Percentiles rank a stretch among this genome's conserved stretches.
These are phyloP conservation scores for Capsicum baccatum DNA, from an alignment of 257 asterid species.

Conservation along the genomic window DNA sequence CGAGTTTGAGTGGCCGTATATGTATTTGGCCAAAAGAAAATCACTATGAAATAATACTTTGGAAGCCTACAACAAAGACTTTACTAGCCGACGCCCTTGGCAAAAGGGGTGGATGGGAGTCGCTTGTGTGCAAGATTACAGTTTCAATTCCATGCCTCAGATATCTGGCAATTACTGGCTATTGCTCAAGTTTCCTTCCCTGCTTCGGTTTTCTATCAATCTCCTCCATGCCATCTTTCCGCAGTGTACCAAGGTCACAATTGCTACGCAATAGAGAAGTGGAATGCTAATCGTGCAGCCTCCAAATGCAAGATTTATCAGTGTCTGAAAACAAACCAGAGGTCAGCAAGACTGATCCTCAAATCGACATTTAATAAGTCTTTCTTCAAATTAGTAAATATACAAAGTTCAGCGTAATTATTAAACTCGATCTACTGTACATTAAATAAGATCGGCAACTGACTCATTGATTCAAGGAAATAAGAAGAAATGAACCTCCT, in stretches of 20 bases:
- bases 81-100: background rate
- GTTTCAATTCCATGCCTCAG: background rate
- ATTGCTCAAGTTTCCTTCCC: conserved; percentile 41
- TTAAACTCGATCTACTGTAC: background rate
- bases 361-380: background rate
- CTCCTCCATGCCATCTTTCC: conserved; percentile 77
- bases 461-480: background rate
- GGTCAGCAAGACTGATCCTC: conserved; percentile 29
- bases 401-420: background rate
- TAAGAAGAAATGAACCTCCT: background rate
- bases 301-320: conserved; percentile 74
- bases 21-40: background rate
- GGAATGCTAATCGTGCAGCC: conserved; percentile 91
- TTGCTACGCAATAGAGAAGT: conserved; percentile 62
- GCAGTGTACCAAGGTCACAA: conserved; percentile 60
- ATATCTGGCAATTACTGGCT: background rate
- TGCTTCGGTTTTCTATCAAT: conserved; percentile 55
- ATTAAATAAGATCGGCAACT: background rate
- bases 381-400: background rate
- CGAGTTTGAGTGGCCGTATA: background rate
- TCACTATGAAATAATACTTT: background rate
- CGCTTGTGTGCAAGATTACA: background rate
- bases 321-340: conserved; percentile 57
- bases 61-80: background rate
- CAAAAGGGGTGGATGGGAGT: background rate